phyloP scores from a whole-genome alignment of 768 basidiomycete genomes.

The Calocera cornea region DNA sequence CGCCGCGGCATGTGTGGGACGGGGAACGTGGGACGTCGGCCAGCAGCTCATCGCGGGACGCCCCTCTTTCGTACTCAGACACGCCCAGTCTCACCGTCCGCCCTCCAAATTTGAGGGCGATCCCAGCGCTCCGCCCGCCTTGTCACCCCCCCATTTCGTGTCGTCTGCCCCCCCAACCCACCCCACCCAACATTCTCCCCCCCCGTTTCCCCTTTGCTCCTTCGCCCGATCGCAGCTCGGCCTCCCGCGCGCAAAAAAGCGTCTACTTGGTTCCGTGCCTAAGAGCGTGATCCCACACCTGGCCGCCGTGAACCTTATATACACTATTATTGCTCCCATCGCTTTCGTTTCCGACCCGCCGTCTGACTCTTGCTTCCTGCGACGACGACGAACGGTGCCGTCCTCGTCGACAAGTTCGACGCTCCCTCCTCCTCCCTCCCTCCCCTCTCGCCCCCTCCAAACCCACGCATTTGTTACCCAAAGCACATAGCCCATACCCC shows the following conservation, averaged over 20 bases:
- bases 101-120: background rate
- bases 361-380: constrained; percentile 5
- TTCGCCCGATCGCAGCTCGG: background rate
- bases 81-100: background rate
- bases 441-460: constrained; percentile 13
- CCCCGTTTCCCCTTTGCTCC: background rate
- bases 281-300: background rate
- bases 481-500: constrained; percentile 4
- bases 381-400: constrained; percentile 1
- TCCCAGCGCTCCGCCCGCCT: background rate
- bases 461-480: constrained; percentile 1
- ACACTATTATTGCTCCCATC: constrained; percentile 2
- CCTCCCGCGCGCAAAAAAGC: background rate
- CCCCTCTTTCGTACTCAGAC: background rate
- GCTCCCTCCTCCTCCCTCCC: constrained; percentile 12
- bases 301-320: background rate
- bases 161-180: background rate
- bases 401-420: constrained; percentile 19
- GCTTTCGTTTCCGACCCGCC: constrained; percentile 3
- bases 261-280: background rate
- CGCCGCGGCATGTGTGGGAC: background rate
- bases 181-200: background rate
- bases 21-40: constrained; percentile 3
- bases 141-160: background rate
- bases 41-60: background rate